phyloP scores from a whole-genome alignment of 2,329 filamentous ascomycete species.

The Alternaria arborescens region DNA sequence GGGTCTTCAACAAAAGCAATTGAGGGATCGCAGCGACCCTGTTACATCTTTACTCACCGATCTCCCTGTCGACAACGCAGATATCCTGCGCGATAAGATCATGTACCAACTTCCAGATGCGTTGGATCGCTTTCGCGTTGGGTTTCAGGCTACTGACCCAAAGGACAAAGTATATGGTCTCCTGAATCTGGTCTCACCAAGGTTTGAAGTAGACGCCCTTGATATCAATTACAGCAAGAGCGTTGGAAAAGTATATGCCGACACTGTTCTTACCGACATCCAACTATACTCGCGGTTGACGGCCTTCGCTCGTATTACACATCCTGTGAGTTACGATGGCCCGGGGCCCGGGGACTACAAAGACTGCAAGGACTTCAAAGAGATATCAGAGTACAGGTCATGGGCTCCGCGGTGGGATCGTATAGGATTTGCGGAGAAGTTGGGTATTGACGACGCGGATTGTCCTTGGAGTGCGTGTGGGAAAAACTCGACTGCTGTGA shows the following conservation, averaged over 20 bases:
- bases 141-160: rapidly evolving
- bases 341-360: background rate
- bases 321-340: background rate
- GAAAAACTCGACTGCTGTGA: no score
- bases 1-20: no score
- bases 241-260: background rate
- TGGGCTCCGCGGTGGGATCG: background rate
- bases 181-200: no score
- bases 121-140: no score
- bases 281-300: background rate
- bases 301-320: background rate
- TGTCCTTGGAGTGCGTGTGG: background rate
- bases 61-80: no score
- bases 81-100: rapidly evolving
- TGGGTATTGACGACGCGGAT: background rate
- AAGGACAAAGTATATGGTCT: no score
- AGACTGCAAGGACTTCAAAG: background rate
- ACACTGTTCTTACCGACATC: background rate
- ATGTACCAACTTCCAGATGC: no score
- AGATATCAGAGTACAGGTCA: background rate
- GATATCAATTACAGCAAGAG: background rate
- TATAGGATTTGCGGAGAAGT: background rate
- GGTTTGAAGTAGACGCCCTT: rapidly evolving
- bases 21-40: no score
- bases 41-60: no score